Base-by-base conservation (phyloP, 2,329 filamentous ascomycete species). In the Fonsecaea pugnacius region DNA sequence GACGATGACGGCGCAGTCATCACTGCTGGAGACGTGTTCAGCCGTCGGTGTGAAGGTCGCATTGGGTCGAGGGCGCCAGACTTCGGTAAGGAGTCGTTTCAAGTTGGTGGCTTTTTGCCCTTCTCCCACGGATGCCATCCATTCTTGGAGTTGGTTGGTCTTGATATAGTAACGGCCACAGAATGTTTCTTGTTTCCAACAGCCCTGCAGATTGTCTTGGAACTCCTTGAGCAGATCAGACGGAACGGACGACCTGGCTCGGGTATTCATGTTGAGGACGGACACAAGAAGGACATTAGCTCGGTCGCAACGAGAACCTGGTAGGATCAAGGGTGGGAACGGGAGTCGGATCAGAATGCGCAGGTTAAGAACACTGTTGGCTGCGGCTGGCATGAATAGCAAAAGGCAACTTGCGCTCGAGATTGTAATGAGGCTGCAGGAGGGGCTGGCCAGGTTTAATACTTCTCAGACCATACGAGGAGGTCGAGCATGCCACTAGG, bases 1-100 rank as follows among this genome's bases (percentile, higher is more conserved):
- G 7, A 75, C 71, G n/a, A 61, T 55, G 67, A 66, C 27, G 56
- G 66, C 71, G 21, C 60, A 48, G 18, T 65, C 24, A 0, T 62
- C 30, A 4, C 56, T 40, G 3, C 32, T 32, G 6, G 21, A 59
- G 24, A 33, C 54, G 46, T n/a, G 9, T 30, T 21, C 65, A 12
- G 46, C 18, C 4, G 40, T 7, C 1, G 18, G 18, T 46, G 0
- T 9, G n/a, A 46, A 46, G 12, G n/a, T 46, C 40, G 40, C 18
- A 21, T 46, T 24, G 10, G 1, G 40, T 46, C 40, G 5, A 4
- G 40, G 3, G 5, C 18, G n/a, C 40, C 40, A 21, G n/a, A 46
- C 40, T 46, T 46, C 40, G 6, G 5, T 10, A 18, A 9, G n/a
- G 12, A 46, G 40, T 21, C 40, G 40, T 21, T 21, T 21, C 7